Evolutionary conservation across 768 basidiomycete genomes (phyloP).

Genomic region (Auriculariales sp.): DNA sequence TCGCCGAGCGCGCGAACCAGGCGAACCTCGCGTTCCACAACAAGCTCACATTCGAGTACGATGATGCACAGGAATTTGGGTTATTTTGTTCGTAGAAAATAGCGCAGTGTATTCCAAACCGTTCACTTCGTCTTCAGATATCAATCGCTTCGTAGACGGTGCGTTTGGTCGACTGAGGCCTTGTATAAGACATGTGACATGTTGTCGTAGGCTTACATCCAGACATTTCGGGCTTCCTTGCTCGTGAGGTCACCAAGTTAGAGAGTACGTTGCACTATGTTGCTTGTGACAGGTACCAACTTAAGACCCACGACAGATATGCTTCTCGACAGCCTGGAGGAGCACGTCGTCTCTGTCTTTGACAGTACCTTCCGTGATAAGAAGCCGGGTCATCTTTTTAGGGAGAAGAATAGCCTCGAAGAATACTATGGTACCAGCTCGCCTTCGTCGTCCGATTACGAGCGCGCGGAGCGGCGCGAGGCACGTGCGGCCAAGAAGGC

Average conservation of each 20-base stretch:
- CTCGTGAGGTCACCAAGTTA: neutral
- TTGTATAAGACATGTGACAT: neutral
- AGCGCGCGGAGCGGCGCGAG: neutral
- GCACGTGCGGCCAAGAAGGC: neutral
- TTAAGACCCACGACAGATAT: too few relatives aligned
- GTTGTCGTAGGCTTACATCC: neutral
- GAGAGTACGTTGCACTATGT: neutral
- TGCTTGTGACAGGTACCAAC: neutral
- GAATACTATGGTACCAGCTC: too few relatives aligned
- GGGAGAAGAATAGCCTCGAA: neutral
- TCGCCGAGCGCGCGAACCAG: too few relatives aligned
- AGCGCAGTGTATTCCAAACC: neutral
- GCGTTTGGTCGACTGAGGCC: neutral
- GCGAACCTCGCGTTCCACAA: too few relatives aligned
- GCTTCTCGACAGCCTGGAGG: neutral
- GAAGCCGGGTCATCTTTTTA: neutral
- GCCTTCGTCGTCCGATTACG: neutral
- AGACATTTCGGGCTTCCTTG: neutral
- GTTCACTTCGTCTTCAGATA: neutral
- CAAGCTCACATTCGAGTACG: constrained; percentile 1
- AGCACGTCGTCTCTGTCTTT: neutral
- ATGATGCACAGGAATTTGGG: neutral
- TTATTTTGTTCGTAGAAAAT: neutral
- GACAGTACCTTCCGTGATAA: neutral
- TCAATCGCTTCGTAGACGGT: neutral